A percentile compares a stretch with the other conserved stretches of the same genome.
phyloP scores from a whole-genome alignment of 176 grass and related monocot species.

The Alopecurus myosuroides region DNA sequence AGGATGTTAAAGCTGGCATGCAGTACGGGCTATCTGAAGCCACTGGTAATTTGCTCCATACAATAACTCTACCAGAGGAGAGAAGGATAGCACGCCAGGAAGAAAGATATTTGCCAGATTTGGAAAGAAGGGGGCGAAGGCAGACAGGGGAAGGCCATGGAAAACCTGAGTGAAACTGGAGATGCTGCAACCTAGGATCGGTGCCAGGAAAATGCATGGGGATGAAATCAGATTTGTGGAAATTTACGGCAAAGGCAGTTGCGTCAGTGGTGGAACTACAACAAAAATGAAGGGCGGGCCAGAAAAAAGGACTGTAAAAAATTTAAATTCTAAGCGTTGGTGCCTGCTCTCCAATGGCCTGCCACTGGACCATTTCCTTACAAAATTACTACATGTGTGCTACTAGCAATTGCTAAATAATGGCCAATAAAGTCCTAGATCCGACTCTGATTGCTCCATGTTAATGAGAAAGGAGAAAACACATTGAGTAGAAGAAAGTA shows the following conservation, averaged over 20 bases:
- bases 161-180: neutral
- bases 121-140: neutral
- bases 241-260: neutral
- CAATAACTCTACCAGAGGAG: neutral
- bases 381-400: too few relatives aligned
- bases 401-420: too few relatives aligned
- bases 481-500: too few relatives aligned
- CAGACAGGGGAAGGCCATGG: neutral
- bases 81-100: neutral
- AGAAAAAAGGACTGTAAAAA: too few relatives aligned
- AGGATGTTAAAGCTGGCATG: neutral
- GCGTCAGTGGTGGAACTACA: too few relatives aligned
- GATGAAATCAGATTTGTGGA: neutral
- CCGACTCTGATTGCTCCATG: too few relatives aligned
- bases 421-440: too few relatives aligned
- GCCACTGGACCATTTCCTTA: too few relatives aligned
- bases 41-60: neutral
- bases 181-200: neutral
- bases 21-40: neutral
- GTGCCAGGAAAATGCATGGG: neutral
- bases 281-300: too few relatives aligned
- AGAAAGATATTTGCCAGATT: neutral
- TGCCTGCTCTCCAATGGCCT: too few relatives aligned
- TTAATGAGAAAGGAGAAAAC: too few relatives aligned
- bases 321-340: too few relatives aligned